Evolutionary conservation across 371 early-diverging fungal species (phyloP).

Genomic region (Apophysomyces sp.): DNA sequence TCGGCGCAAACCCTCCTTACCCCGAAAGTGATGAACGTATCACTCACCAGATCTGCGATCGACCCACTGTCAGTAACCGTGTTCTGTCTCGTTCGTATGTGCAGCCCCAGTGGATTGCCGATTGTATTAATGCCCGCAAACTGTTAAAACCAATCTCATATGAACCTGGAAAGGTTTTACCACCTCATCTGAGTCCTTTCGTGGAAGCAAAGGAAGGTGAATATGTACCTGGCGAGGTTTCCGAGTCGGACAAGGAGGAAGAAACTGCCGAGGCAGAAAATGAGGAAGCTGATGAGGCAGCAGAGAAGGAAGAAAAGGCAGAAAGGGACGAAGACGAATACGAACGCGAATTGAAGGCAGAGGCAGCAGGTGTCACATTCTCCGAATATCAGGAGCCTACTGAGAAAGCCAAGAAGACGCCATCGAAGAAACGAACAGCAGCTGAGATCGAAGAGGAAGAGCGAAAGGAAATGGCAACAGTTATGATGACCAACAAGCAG

Average conservation of each 20-base stretch:
- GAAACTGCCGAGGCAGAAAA: constrained; percentile 40
- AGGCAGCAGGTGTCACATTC: constrained; percentile 74
- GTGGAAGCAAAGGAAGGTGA: constrained; percentile 84
- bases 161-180: constrained; percentile 79
- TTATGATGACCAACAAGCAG: constrained; percentile 95
- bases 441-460: constrained; percentile 82
- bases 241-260: constrained; percentile 47
- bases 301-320: constrained; percentile 24
- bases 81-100: constrained; percentile 79
- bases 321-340: constrained; percentile 47
- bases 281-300: constrained; percentile 27
- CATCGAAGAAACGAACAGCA: constrained; percentile 58
- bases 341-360: constrained; percentile 71
- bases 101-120: constrained; percentile 99
- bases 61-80: constrained; percentile 70
- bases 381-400: constrained; percentile 64
- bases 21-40: constrained; percentile 78
- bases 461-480: constrained; percentile 80
- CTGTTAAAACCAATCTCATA: constrained; percentile 73
- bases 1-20: constrained; percentile 81
- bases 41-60: constrained; percentile 89
- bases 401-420: constrained; percentile 43
- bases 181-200: constrained; percentile 96
- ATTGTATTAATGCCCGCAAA: constrained; percentile 85
- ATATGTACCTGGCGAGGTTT: constrained; percentile 72